Percentiles rank a stretch among this genome's conserved stretches.
These are phyloP conservation scores for Xylaria sp. DNA, from an alignment of 2,329 filamentous ascomycete species.

Conservation along the genomic window DNA sequence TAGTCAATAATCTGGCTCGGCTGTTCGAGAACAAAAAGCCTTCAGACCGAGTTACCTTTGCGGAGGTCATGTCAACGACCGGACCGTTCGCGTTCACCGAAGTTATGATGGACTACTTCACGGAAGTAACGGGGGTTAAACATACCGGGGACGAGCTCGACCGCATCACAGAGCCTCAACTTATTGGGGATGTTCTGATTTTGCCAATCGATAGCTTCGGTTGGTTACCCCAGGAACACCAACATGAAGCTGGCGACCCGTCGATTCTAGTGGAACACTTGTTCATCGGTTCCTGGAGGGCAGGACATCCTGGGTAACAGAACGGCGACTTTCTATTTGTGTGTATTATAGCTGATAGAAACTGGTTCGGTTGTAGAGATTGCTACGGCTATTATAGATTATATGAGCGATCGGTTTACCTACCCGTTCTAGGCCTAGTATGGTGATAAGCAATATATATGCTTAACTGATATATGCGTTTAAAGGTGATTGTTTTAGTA, in stretches of 20 bases:
- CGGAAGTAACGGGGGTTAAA: constrained; percentile 40
- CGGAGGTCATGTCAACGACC: constrained; percentile 50
- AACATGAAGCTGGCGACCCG: constrained; percentile 25
- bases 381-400: too few species aligned
- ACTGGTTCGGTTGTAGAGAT: not conserved
- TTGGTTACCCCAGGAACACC: constrained; percentile 39
- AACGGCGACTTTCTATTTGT: not conserved
- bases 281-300: constrained; percentile 42
- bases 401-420: too few species aligned
- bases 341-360: not conserved
- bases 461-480: not conserved
- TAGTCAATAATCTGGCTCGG: constrained; percentile 57
- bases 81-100: constrained; percentile 50
- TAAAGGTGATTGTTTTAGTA: not conserved
- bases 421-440: not conserved
- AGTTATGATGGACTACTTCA: constrained; percentile 49
- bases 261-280: constrained; percentile 40
- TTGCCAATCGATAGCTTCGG: constrained; percentile 48
- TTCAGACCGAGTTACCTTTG: constrained; percentile 40
- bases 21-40: constrained; percentile 40
- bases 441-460: not conserved
- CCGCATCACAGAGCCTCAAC: constrained; percentile 44
- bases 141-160: constrained; percentile 50
- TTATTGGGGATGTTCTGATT: constrained; percentile 51
- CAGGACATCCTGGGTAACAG: constrained; percentile 35